A percentile compares a stretch with the other conserved stretches of the same genome.
Conservation (phyloP, 2,329 filamentous ascomycete genomes). For the Lasiodiplodia citricola region DNA sequence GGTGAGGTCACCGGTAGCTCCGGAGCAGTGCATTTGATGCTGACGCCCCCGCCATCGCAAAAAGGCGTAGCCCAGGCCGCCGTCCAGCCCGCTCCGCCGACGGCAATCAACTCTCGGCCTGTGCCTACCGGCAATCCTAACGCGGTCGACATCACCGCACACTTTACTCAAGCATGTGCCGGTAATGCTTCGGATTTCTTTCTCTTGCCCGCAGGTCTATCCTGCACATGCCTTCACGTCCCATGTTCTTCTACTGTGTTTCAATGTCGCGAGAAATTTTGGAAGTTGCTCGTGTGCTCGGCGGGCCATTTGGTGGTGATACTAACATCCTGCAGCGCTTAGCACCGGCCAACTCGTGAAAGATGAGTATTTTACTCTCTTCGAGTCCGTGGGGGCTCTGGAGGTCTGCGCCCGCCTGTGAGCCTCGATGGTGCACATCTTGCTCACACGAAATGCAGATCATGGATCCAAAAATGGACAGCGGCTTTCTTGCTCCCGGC, state of each 20-base stretch:
- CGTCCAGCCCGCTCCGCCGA: slow-evolving; percentile 9
- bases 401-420: slow-evolving; percentile 55
- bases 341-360: slow-evolving; percentile 84
- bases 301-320: background rate
- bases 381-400: slow-evolving; percentile 88
- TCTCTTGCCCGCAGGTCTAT: background rate
- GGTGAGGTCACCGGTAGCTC: slow-evolving; percentile 6
- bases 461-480: slow-evolving; percentile 99
- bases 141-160: slow-evolving; percentile 40
- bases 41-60: background rate
- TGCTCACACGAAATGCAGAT: slow-evolving; percentile 64
- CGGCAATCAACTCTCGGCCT: slow-evolving; percentile 24
- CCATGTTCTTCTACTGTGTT: slow-evolving; percentile 20
- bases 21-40: slow-evolving; percentile 1
- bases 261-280: slow-evolving; percentile 24
- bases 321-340: slow-evolving; percentile 62
- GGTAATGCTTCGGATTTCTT: slow-evolving; percentile 29
- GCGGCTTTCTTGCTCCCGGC: slow-evolving; percentile 77
- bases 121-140: slow-evolving; percentile 19
- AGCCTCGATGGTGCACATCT: background rate
- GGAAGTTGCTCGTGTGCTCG: background rate
- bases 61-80: slow-evolving; percentile 24
- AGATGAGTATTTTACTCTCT: slow-evolving; percentile 91
- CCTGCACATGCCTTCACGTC: background rate
- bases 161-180: slow-evolving; percentile 40